Conservation (phyloP, 495 filamentous ascomycete species). For the Elaphomyces granulatus region DNA sequence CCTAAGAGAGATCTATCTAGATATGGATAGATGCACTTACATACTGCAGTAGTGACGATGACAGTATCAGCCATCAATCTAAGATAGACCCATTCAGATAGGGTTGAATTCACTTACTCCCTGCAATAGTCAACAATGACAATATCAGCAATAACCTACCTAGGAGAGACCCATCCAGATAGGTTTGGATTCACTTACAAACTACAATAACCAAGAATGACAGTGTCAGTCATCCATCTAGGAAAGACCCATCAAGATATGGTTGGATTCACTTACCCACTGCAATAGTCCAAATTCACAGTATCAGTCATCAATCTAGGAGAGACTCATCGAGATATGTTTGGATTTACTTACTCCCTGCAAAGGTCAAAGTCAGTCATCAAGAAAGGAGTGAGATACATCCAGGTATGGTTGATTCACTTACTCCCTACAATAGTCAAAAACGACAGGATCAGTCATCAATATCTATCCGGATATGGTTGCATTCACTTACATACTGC, state of each 20-base stretch:
- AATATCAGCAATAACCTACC: not conserved
- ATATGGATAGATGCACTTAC: not conserved
- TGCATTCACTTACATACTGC: not conserved
- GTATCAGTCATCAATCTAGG: not conserved
- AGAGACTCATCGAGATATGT: not conserved
- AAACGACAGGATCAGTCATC: not conserved
- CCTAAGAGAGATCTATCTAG: not conserved
- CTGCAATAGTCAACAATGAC: not conserved
- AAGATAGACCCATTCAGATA: not conserved
- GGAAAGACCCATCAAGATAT: not conserved
- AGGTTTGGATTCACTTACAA: not conserved
- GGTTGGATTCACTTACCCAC: not conserved
- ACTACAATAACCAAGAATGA: not conserved
- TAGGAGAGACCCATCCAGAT: conserved; percentile 7
- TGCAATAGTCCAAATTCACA: not conserved
- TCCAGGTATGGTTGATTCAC: not conserved
- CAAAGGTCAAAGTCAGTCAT: not conserved
- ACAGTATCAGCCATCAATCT: not conserved
- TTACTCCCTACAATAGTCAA: not conserved
- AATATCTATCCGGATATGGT: not conserved
- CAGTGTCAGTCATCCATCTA: not conserved
- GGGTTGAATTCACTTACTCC: conserved; percentile 3
- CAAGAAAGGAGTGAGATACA: too few species aligned
- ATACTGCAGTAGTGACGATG: too few species aligned
- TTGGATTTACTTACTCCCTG: not conserved